phyloP scores from a whole-genome alignment of 345 rosid species.

The Linum lewisii region DNA sequence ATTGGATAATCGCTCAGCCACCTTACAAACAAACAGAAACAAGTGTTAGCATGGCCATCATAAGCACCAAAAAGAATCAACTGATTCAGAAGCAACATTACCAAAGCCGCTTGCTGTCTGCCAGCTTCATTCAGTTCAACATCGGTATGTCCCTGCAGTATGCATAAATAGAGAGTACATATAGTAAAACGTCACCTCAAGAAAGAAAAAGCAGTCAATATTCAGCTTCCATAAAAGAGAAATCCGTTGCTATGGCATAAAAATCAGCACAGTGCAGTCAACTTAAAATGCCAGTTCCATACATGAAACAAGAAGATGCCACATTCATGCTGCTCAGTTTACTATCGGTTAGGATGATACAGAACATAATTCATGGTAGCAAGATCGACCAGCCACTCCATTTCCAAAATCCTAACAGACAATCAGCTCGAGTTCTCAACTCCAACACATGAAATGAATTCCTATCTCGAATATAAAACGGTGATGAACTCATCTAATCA shows the following conservation, averaged over 20 bases:
- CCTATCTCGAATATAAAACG: not conserved
- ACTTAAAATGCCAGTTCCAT: too few relatives aligned
- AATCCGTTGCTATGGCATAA: too few relatives aligned
- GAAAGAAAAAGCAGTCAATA: not conserved
- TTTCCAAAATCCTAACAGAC: too few relatives aligned
- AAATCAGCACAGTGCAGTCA: too few relatives aligned
- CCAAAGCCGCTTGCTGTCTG: slow-evolving; percentile 58
- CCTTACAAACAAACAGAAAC: slow-evolving; percentile 23
- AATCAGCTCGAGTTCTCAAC: too few relatives aligned
- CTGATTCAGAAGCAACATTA: slow-evolving; percentile 18
- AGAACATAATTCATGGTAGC: too few relatives aligned
- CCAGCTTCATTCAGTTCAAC: slow-evolving; percentile 74
- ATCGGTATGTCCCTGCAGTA: slow-evolving; percentile 62
- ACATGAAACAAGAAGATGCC: too few relatives aligned
- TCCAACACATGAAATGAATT: not conserved
- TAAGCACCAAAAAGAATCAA: not conserved
- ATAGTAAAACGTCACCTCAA: not conserved
- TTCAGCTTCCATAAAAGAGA: not conserved
- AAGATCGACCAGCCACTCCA: too few relatives aligned
- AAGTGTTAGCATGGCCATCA: not conserved
- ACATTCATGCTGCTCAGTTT: too few relatives aligned
- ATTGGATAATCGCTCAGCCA: slow-evolving; percentile 51
- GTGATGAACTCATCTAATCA: not conserved
- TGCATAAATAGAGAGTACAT: not conserved
- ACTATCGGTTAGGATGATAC: too few relatives aligned